A percentile compares a stretch with the other conserved stretches of the same genome.
phyloP scores from a whole-genome alignment of 768 basidiomycete species.

The Podaxis rugospora region DNA sequence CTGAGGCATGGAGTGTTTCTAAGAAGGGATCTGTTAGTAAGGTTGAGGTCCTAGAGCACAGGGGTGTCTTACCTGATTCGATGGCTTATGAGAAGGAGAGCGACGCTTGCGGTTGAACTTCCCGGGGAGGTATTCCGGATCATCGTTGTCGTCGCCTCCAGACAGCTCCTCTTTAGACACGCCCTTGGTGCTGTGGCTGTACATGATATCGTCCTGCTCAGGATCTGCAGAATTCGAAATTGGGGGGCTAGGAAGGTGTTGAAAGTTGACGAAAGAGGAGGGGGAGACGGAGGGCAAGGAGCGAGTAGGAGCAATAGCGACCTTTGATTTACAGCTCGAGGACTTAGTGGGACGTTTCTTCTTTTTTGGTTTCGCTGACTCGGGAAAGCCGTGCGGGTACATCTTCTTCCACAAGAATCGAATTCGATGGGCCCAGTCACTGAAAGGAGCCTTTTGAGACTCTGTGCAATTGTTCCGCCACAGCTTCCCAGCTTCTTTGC shows the following conservation, averaged over 20 bases:
- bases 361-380: background rate
- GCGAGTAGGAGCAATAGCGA: background rate
- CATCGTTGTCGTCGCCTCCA: background rate
- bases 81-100: background rate
- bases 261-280: background rate
- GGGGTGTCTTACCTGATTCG: background rate
- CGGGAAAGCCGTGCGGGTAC: background rate
- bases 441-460: constrained; percentile 13
- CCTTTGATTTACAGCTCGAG: background rate
- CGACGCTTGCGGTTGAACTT: background rate
- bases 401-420: background rate
- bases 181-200: background rate
- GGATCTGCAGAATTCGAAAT: background rate
- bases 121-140: background rate
- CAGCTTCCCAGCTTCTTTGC: constrained; percentile 25
- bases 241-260: constrained; percentile 1
- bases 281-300: background rate
- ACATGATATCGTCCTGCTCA: background rate
- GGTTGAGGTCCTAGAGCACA: too few relatives aligned
- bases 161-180: background rate
- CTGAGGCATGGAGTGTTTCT: background rate
- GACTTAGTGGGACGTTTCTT: background rate
- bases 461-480: constrained; percentile 23
- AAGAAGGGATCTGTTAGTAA: background rate
- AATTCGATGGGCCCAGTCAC: background rate